A percentile compares a stretch with the other conserved stretches of the same genome.
These are phyloP conservation scores for Astragalus membranaceus DNA, from an alignment of 306 rosid species.

Conservation along the genomic window DNA sequence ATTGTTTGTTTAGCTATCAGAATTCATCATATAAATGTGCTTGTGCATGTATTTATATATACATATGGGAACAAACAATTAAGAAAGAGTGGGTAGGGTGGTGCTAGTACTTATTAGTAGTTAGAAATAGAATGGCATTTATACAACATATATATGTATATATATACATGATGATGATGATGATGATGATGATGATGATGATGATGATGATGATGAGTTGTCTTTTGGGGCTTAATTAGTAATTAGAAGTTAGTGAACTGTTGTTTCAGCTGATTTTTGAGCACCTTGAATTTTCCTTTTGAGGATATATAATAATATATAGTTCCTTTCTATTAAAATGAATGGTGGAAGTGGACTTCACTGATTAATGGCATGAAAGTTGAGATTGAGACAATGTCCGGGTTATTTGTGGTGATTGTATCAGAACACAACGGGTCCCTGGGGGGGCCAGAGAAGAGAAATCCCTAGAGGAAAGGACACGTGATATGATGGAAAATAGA, in stretches of 20 bases:
- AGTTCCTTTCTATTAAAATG: neutral
- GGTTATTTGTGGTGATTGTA: conserved; percentile 15
- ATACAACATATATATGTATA: too few species aligned
- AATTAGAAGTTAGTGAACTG: neutral
- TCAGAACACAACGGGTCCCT: neutral
- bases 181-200: too few species aligned
- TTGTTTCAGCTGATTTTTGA: neutral
- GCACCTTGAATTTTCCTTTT: conserved; percentile 2
- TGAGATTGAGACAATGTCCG: conserved; percentile 22
- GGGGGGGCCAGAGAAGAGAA: conserved; percentile 2
- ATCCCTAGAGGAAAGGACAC: conserved; percentile 10
- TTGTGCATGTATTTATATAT: neutral
- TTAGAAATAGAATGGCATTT: neutral
- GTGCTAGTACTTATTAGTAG: neutral
- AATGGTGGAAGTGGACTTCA: conserved; percentile 10
- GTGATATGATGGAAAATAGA: neutral
- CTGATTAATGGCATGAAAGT: neutral
- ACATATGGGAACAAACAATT: neutral
- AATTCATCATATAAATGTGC: neutral
- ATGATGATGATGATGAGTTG: conserved; percentile 3
- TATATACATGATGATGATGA: too few species aligned
- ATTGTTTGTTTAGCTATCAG: neutral
- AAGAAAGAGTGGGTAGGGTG: neutral
- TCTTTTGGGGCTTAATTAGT: conserved; percentile 20
- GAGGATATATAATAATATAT: neutral